These are phyloP conservation scores for Arachis stenosperma DNA, from an alignment of 306 rosid genomes.

Conservation along the genomic window DNA sequence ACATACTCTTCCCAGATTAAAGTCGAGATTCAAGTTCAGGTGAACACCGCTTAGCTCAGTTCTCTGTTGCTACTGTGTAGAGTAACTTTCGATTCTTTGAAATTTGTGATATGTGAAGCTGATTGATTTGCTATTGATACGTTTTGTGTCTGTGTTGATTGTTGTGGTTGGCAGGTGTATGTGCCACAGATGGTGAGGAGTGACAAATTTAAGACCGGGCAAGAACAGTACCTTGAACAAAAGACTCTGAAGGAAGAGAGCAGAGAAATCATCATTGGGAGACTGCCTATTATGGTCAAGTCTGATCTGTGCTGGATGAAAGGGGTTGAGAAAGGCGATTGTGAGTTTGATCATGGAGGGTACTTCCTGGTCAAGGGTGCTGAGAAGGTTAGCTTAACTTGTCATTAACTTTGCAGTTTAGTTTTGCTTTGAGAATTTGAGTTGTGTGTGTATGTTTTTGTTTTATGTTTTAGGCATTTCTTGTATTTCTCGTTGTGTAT, in stretches of 20 bases:
- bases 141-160: slow-evolving; percentile 38
- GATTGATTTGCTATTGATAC: neutral
- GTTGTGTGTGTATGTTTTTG: neutral
- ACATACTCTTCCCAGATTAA: slow-evolving; percentile 78
- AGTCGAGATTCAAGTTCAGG: slow-evolving; percentile 64
- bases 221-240: slow-evolving; percentile 59
- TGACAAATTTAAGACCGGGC: slow-evolving; percentile 89
- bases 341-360: slow-evolving; percentile 93
- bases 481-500: neutral
- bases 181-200: slow-evolving; percentile 57
- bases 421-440: neutral
- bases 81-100: neutral
- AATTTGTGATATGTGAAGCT: neutral
- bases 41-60: neutral
- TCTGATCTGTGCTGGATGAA: slow-evolving; percentile 92
- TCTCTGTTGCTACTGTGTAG: neutral
- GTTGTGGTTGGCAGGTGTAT: slow-evolving; percentile 56
- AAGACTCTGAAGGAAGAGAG: slow-evolving; percentile 37
- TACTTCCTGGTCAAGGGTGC: slow-evolving; percentile 92
- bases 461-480: slow-evolving; percentile 15
- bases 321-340: slow-evolving; percentile 68
- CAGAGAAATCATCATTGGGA: slow-evolving; percentile 72
- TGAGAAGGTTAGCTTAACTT: slow-evolving; percentile 67
- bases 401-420: neutral
- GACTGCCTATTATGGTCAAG: slow-evolving; percentile 91